Conservation (phyloP, 768 basidiomycete species). For the Boletus tylopilopsis region DNA sequence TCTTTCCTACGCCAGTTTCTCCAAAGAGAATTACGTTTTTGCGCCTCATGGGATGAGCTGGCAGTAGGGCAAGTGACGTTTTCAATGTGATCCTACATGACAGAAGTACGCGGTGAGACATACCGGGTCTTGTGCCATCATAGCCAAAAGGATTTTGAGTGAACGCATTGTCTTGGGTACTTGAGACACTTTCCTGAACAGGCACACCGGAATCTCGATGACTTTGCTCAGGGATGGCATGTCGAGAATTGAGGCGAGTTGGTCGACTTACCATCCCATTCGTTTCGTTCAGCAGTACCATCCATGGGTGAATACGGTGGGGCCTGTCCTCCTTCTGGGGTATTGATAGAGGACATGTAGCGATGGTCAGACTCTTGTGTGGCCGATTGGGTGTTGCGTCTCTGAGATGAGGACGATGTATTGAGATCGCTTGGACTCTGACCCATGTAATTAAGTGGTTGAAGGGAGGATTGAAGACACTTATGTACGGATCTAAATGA, state of each 20-base stretch:
- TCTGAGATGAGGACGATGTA: neutral
- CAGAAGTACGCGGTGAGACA: neutral
- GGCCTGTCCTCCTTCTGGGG: neutral
- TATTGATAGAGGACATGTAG: neutral
- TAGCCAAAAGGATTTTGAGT: neutral
- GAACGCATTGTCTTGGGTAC: neutral
- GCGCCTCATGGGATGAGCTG: neutral
- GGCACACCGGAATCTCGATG: neutral
- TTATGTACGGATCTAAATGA: too few species aligned
- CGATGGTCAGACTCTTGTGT: too few species aligned
- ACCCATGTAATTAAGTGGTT: neutral
- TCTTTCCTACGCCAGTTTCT: constrained; percentile 7
- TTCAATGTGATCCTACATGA: neutral
- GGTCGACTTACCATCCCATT: neutral
- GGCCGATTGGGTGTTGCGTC: neutral
- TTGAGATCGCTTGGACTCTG: neutral
- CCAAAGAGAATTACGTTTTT: constrained; percentile 9
- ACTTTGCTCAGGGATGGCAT: too few species aligned
- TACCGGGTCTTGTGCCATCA: neutral
- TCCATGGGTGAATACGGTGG: neutral
- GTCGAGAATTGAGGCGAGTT: neutral
- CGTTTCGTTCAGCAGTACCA: neutral
- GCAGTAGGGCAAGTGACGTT: too few species aligned
- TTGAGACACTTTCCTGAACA: too few species aligned
- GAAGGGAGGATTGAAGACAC: neutral